Percentiles rank a stretch among this genome's conserved stretches.
These are phyloP conservation scores for Talaromyces funiculosus DNA, from an alignment of 2,329 filamentous ascomycete species.

Conservation along the genomic window DNA sequence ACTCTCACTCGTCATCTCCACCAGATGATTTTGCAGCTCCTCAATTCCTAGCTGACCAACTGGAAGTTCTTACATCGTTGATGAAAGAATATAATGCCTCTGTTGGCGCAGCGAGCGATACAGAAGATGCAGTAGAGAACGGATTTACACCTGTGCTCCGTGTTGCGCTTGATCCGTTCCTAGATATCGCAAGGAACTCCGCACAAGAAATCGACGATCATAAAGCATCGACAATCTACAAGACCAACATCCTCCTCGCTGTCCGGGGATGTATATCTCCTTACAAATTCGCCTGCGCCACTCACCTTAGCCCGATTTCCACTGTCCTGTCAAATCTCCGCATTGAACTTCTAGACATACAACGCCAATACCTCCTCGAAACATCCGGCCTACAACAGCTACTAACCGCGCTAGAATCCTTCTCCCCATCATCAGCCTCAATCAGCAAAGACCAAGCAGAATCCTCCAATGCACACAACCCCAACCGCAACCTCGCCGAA, in stretches of 20 bases:
- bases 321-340: slow-evolving; percentile 44
- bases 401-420: slow-evolving; percentile 51
- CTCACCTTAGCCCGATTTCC: slow-evolving; percentile 53
- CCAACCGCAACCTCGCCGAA: slow-evolving; percentile 48
- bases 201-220: slow-evolving; percentile 34
- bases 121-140: slow-evolving; percentile 55
- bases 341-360: slow-evolving; percentile 57
- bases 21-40: slow-evolving; percentile 72
- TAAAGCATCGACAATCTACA: slow-evolving; percentile 46
- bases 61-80: slow-evolving; percentile 70
- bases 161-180: slow-evolving; percentile 80
- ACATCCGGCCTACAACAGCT: slow-evolving; percentile 68
- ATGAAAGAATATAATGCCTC: slow-evolving; percentile 86
- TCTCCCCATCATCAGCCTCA: slow-evolving; percentile 20
- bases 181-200: slow-evolving; percentile 58
- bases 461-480: slow-evolving; percentile 13
- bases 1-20: slow-evolving; percentile 63
- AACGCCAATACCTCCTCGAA: slow-evolving; percentile 66
- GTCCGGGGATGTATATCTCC: slow-evolving; percentile 33
- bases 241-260: slow-evolving; percentile 43
- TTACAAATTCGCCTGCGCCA: slow-evolving; percentile 57
- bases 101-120: slow-evolving; percentile 41
- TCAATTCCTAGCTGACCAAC: slow-evolving; percentile 70
- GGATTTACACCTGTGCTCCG: slow-evolving; percentile 70
- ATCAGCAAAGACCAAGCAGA: slow-evolving; percentile 1